Evolutionary conservation across 495 filamentous ascomycete species (phyloP), one percentile per base, ranked within the genome.

Genomic region (Corynascus novoguineensis): DNA sequence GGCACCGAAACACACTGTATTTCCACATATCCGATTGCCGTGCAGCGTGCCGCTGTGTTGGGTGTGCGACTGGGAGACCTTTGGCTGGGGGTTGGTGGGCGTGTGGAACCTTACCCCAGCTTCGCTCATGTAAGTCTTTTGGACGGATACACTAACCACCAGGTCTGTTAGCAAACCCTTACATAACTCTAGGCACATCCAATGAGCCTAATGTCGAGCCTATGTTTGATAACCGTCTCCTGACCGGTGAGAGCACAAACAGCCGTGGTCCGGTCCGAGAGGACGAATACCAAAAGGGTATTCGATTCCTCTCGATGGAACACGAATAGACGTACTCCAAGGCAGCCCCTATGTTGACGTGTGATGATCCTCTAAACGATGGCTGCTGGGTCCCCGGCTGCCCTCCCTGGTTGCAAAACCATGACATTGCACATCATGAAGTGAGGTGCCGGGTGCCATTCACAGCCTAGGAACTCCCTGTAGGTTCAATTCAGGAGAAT

Each of bases 91-190:
- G 24, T 15, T 17, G 32, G 11, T 19, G 40, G 55, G 54, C 54
- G 48, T 41, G 17, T 61, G 59, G 35, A 58, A 58, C 59, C 35
- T 53, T 37, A 50, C 42, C 40, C 29, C 29, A 42, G n/a, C n/a
- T n/a, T n/a, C n/a, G n/a, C n/a, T n/a, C n/a, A n/a, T n/a, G n/a
- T n/a, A n/a, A n/a, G n/a, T n/a, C n/a, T n/a, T n/a, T n/a, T n/a
- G n/a, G n/a, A n/a, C n/a, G n/a, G n/a, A n/a, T n/a, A n/a, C 17
- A 14, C 24, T 3, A 40, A 46, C 32, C 14, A 38, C 50, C 44
- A 42, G 25, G 19, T 15, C 35, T 48, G 32, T 61, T 58, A 58
- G 50, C 48, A 57, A 61, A 61, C 47, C 59, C 50, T 61, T 61
- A 61, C 59, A 61, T 57, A 61, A 61, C 47, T 17, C 21, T 3